Base-by-base conservation (phyloP, 768 basidiomycete species). In the Tylopilus sp. region DNA sequence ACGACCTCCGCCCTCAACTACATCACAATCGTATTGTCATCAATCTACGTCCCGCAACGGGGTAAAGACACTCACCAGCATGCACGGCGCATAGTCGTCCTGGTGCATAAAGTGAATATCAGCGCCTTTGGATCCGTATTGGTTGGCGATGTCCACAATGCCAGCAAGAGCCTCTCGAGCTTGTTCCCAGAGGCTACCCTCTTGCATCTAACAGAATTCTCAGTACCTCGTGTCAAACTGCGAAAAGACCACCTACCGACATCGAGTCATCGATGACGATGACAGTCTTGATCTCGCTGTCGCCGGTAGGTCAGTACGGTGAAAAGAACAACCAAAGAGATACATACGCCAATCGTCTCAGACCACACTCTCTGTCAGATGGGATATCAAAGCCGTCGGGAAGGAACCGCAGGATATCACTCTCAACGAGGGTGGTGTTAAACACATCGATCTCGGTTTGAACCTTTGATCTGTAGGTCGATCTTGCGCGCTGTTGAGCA, bases 31-130 rank as follows among this genome's bases (percentile, higher is more conserved):
- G 10, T 33, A n/a, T n/a, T n/a, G 10, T 55, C 49, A 45, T 17
- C 12, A 1, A 31, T 8, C 20, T 6, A 28, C 8, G 28, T 28
- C 15, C n/a, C 12, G 20, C 43, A 50, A 6, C 7, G 11, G 47
- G 3, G 8, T 2, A 36, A 17, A n/a, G 15, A 30, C 6, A 20
- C 38, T 52, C 38, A 59, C 67, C 57, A 49, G 62, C 53, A 71
- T 55, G 51, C 61, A 62, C 13, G 53, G 49, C 6, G 62, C 72
- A 50, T 65, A 71, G 49, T 57, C 63, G 26, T 59, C 56, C 11
- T 47, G 42, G 51, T 76, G 77, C 58, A 76, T 67, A 58, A 77
- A 76, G 53, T 74, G 67, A 12, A 78, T 61, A 35, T 77, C 77
- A 41, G 69, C 23, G 11, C 77, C 75, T 25, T 67, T 71, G 10